Evolutionary conservation across 768 basidiomycete genomes (phyloP).

Genomic region (Nevesoporus exiguus): DNA sequence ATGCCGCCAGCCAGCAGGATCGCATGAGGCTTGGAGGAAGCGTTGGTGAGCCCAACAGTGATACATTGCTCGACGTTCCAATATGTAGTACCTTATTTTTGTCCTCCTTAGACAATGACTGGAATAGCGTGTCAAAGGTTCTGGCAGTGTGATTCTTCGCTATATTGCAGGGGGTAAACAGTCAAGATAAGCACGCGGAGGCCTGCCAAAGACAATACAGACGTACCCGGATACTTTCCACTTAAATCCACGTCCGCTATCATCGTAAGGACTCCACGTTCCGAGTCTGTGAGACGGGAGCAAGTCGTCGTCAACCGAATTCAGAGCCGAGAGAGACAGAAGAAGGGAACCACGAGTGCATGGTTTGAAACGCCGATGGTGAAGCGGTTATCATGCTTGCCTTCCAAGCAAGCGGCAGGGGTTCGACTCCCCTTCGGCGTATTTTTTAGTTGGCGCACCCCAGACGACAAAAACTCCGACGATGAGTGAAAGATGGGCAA

Average conservation of each 20-base stretch:
- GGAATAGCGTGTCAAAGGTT: constrained; percentile 50
- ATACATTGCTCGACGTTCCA: not conserved
- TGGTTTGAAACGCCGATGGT: constrained; percentile 53
- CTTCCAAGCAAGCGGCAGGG: constrained; percentile 79
- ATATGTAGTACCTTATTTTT: constrained; percentile 45
- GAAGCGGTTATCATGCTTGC: constrained; percentile 93
- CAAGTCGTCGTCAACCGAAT: not conserved
- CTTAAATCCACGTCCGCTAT: constrained; percentile 1
- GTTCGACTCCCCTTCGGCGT: constrained; percentile 72
- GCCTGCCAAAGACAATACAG: not conserved
- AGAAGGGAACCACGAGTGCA: no score
- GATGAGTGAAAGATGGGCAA: no score
- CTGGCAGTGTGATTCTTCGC: constrained; percentile 52
- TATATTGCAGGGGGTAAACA: constrained; percentile 17
- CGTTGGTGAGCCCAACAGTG: not conserved
- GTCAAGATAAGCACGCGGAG: not conserved
- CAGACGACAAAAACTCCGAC: not conserved
- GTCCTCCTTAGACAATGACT: constrained; percentile 47
- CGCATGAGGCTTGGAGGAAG: constrained; percentile 55
- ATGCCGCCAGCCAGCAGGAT: constrained; percentile 63
- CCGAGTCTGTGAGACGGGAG: not conserved
- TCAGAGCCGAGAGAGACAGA: no score
- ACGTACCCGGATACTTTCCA: constrained; percentile 25
- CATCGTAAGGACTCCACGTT: constrained; percentile 4
- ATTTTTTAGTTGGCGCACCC: constrained; percentile 4